These are phyloP conservation scores for Rhynchospora tenuis DNA, from an alignment of 176 grass and related monocot genomes.

Conservation along the genomic window DNA sequence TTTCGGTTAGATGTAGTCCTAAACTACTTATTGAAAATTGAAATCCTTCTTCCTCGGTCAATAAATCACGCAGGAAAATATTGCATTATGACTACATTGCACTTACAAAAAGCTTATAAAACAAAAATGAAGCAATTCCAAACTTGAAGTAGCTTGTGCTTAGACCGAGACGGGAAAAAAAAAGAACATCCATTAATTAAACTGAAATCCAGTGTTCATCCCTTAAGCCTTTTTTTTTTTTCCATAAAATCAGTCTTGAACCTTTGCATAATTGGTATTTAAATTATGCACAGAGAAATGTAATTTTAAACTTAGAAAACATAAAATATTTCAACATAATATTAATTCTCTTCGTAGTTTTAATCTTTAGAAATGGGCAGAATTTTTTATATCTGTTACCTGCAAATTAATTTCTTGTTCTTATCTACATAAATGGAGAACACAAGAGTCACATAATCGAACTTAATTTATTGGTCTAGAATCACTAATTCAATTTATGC, in stretches of 20 bases:
- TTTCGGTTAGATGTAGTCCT: not conserved
- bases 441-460: not conserved
- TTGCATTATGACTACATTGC: not conserved
- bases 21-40: not conserved
- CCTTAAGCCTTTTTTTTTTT: not conserved
- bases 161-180: not conserved
- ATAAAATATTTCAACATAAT: not conserved
- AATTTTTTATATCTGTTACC: too few relatives aligned
- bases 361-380: too few relatives aligned
- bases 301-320: not conserved
- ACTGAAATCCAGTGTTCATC: not conserved
- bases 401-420: not conserved
- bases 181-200: not conserved
- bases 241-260: not conserved
- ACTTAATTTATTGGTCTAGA: not conserved
- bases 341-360: too few relatives aligned
- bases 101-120: not conserved
- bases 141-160: not conserved
- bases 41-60: not conserved
- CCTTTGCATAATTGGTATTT: not conserved
- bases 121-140: not conserved
- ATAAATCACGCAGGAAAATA: not conserved
- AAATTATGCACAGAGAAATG: not conserved
- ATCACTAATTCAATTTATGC: not conserved
- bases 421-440: not conserved